Percentiles rank a stretch among this genome's conserved stretches.
Conservation (phyloP, 805 yeast genomes). For the Wickerhamiella sergipiensis region DNA sequence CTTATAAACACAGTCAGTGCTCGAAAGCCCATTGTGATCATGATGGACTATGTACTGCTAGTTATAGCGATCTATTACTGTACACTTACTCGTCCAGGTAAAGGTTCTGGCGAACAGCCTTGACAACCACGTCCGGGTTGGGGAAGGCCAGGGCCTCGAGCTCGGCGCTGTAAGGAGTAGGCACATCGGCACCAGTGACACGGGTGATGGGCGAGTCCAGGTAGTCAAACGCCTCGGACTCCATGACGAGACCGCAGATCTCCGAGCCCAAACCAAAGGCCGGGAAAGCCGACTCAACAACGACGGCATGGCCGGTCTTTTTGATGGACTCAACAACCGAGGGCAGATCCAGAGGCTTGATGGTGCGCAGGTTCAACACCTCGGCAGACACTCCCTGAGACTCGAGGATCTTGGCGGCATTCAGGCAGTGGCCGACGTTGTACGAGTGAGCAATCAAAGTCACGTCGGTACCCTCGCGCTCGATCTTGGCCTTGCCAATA, state of each 20-base stretch:
- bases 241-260: slow-evolving; percentile 95
- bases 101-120: slow-evolving; percentile 39
- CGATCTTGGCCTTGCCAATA: slow-evolving; percentile 90
- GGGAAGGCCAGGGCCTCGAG: slow-evolving; percentile 99
- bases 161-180: slow-evolving; percentile 95
- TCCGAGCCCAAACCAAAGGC: slow-evolving; percentile 98
- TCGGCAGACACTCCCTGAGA: slow-evolving; percentile 83
- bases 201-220: slow-evolving; percentile 97
- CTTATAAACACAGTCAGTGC: too few relatives aligned
- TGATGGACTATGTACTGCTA: not conserved
- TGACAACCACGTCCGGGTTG: slow-evolving; percentile 75
- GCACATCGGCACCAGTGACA: slow-evolving; percentile 98
- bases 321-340: slow-evolving; percentile 77
- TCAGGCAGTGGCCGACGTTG: slow-evolving; percentile 70
- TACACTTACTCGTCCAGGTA: slow-evolving; percentile 24
- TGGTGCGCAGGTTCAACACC: slow-evolving; percentile 89
- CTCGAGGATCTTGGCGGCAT: slow-evolving; percentile 81
- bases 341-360: slow-evolving; percentile 89
- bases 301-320: slow-evolving; percentile 91
- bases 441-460: slow-evolving; percentile 86
- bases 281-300: slow-evolving; percentile 97
- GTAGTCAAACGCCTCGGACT: slow-evolving; percentile 94
- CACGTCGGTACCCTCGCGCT: slow-evolving; percentile 82
- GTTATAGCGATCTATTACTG: not conserved
- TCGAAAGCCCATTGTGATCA: not conserved